Percentiles rank a stretch among this genome's conserved stretches.
Evolutionary conservation across 1,139 yeast genomes (phyloP).

Genomic region (Magnusiomyces ingens): DNA sequence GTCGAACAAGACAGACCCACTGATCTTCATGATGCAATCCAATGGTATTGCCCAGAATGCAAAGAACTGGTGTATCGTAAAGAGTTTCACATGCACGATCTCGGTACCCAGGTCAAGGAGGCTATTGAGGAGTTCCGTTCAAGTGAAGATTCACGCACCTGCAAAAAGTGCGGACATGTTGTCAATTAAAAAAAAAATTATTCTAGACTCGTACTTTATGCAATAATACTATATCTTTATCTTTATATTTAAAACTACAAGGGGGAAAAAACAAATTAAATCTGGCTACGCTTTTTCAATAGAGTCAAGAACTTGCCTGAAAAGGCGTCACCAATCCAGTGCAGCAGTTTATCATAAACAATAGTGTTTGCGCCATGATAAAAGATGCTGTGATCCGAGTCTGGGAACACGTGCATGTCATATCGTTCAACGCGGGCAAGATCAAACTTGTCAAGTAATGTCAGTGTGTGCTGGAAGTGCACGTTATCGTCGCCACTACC

Average conservation of each 20-base stretch:
- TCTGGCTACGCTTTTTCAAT: constrained; percentile 2
- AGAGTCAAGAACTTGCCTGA: constrained; percentile 41
- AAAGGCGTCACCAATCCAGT: constrained; percentile 71
- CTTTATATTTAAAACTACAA: no score
- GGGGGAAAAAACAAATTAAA: background rate
- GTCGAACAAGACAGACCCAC: constrained; percentile 90
- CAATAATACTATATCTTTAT: background rate
- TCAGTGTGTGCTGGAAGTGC: constrained; percentile 79
- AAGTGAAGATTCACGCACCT: constrained; percentile 58
- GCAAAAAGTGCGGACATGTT: constrained; percentile 55
- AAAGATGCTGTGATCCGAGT: constrained; percentile 77
- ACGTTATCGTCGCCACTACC: constrained; percentile 98
- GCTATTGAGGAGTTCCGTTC: constrained; percentile 70
- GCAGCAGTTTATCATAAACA: constrained; percentile 64
- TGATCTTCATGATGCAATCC: constrained; percentile 56
- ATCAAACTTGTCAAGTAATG: constrained; percentile 66
- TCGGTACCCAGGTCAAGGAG: constrained; percentile 85
- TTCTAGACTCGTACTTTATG: background rate
- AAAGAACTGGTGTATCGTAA: constrained; percentile 57
- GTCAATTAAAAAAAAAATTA: no score
- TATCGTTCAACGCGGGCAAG: constrained; percentile 62
- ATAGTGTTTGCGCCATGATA: constrained; percentile 74
- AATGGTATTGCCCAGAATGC: constrained; percentile 86
- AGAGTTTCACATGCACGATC: constrained; percentile 67
- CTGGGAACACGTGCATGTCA: constrained; percentile 88